phyloP scores from a whole-genome alignment of 1,284 basidiomycete species.

The Coniferiporia sulphurascens region DNA sequence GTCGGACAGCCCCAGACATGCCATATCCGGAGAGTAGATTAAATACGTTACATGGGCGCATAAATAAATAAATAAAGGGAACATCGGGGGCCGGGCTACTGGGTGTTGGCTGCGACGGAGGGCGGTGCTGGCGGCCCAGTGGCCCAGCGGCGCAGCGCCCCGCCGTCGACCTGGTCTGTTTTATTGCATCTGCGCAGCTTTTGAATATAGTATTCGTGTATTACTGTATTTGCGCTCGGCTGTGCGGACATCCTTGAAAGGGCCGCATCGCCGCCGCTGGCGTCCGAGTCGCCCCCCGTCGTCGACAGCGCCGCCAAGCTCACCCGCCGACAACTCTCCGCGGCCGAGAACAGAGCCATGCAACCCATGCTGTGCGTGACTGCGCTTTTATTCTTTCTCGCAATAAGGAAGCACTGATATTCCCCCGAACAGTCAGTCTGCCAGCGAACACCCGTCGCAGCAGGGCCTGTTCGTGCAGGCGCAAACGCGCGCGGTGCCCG shows the following conservation, averaged over 20 bases:
- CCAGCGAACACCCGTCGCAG: not conserved
- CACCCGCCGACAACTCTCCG: not conserved
- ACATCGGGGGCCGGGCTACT: no score
- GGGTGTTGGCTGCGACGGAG: no score
- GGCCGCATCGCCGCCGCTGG: not conserved
- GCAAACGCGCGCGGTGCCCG: not conserved
- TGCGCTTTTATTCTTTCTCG: not conserved
- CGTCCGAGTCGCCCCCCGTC: not conserved
- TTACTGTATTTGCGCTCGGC: constrained; percentile 3
- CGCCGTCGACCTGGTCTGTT: no score
- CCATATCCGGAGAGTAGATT: not conserved
- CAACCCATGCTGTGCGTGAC: constrained; percentile 10
- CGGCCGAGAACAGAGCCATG: not conserved
- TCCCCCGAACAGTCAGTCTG: constrained; percentile 6
- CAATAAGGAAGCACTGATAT: not conserved
- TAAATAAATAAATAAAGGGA: no score
- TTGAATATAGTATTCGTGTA: not conserved
- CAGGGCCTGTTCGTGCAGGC: not conserved
- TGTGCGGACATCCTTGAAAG: not conserved
- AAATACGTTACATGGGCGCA: no score
- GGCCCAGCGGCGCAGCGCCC: no score
- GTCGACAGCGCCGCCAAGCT: not conserved
- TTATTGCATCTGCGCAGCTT: no score
- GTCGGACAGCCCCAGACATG: not conserved
- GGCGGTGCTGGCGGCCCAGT: no score